These are phyloP conservation scores for Helenozyma rhizophorensis DNA, from an alignment of 805 yeast species.

Conservation along the genomic window DNA sequence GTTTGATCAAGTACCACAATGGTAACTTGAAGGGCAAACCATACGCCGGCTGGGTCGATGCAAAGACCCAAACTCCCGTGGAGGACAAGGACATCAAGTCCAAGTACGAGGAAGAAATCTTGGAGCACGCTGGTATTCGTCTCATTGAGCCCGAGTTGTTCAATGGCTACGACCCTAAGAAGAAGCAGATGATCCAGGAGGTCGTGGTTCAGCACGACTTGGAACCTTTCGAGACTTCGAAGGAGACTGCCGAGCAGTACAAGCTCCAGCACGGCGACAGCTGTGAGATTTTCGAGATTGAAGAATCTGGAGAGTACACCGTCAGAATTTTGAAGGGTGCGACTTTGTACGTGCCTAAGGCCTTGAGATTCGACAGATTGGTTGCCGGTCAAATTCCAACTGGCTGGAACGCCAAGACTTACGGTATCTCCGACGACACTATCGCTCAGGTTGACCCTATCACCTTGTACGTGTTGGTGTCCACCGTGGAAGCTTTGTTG, in stretches of 20 bases:
- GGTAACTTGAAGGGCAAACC: slow-evolving; percentile 87
- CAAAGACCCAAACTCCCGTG: slow-evolving; percentile 87
- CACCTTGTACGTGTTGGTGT: slow-evolving; percentile 86
- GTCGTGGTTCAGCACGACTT: slow-evolving; percentile 94
- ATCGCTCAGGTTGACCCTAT: slow-evolving; percentile 94
- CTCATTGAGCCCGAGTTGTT: slow-evolving; percentile 94
- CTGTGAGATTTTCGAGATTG: slow-evolving; percentile 86
- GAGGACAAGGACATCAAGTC: slow-evolving; percentile 91
- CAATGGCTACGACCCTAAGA: slow-evolving; percentile 89
- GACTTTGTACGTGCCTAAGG: slow-evolving; percentile 84
- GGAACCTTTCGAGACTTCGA: slow-evolving; percentile 92
- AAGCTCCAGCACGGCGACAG: slow-evolving; percentile 89
- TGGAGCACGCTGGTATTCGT: slow-evolving; percentile 95
- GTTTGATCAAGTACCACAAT: slow-evolving; percentile 90
- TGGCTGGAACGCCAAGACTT: slow-evolving; percentile 94
- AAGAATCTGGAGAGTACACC: slow-evolving; percentile 87
- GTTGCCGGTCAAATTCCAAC: slow-evolving; percentile 95
- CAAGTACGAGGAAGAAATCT: slow-evolving; percentile 83
- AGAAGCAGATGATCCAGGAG: slow-evolving; percentile 92
- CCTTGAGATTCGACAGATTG: slow-evolving; percentile 66
- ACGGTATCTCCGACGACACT: slow-evolving; percentile 93
- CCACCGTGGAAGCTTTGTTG: slow-evolving; percentile 92
- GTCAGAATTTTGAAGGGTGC: slow-evolving; percentile 93
- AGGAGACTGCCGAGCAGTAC: slow-evolving; percentile 94
- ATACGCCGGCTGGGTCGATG: slow-evolving; percentile 96